Base-by-base conservation (phyloP, 306 rosid species). In the Dalbergia cultrata region DNA sequence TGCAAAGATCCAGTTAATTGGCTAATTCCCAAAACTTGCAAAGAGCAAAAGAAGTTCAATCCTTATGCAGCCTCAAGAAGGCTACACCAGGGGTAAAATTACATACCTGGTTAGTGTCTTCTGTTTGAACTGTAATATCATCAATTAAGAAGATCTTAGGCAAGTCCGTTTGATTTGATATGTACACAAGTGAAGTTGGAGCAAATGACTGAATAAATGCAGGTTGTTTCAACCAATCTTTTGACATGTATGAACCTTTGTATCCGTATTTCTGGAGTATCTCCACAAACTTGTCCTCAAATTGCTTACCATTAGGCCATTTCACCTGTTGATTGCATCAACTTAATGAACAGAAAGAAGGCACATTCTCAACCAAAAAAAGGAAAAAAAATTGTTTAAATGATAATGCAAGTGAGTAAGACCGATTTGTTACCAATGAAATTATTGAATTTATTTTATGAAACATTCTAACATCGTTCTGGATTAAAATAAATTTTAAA, bases 181-280 rank as follows among this genome's bases (percentile, higher is more conserved):
- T 33, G 41, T 86, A 59, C 64, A 89, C 41, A 70, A 91, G 91
- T 39, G 96, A 91, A 50, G 89, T 82, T 73, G 93, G 96, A 81
- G 93, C 96, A 75, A 91, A 89, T 49, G 96, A 88, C 82, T 91
- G 96, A 75, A 91, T 76, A 56, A 91, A 89, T 74, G 77, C 93
- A 67, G 92, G 97, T 79, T 89, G 83, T 62, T 87, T 80, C 83
- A 91, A 72, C 97, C 93, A 91, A 22, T 91, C 85, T 76, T 89
- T 80, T 5, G 93, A 89, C 84, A 87, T 6, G 77, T 89, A 91
- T 74, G 92, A 81, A 81, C 97, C 97, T 81, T 77, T 83, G 87
- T 91, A 91, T 83, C 91, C 90, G 58, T 89, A 83, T 80, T 89
- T 91, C 84, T 86, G 19, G n/a, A 91, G 90, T n/a, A 81, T 91